phyloP scores from a whole-genome alignment of 2,329 filamentous ascomycete genomes.

The Venturia pyrina region DNA sequence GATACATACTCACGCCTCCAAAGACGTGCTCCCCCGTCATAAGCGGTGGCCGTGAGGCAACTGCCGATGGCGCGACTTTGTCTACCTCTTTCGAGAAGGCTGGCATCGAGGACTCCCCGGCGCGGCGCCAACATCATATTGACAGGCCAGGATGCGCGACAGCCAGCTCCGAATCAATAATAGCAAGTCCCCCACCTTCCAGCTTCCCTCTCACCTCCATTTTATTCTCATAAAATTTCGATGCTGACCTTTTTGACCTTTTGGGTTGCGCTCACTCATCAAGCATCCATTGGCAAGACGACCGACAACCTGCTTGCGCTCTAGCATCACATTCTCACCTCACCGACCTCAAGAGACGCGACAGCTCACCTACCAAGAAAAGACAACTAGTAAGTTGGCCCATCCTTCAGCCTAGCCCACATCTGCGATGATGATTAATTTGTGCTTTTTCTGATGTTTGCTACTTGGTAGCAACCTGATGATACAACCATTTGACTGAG shows the following conservation, averaged over 20 bases:
- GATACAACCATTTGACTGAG: no score
- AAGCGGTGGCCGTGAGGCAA: neutral
- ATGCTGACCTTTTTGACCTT: neutral
- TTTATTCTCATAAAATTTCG: neutral
- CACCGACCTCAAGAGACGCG: neutral
- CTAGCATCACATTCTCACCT: neutral
- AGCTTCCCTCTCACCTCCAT: neutral
- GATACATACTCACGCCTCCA: neutral
- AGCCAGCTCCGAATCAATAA: neutral
- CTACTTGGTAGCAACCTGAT: no score
- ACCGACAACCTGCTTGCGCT: neutral
- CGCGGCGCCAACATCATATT: neutral
- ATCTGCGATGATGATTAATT: no score
- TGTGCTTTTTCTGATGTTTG: no score
- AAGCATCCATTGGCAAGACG: neutral
- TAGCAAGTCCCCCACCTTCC: neutral
- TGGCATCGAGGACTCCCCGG: neutral
- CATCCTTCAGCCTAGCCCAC: no score
- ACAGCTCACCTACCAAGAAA: neutral
- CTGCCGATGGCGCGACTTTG: no score
- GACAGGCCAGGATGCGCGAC: neutral
- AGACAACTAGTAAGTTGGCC: neutral
- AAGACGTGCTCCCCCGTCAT: neutral
- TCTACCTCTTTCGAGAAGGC: neutral
- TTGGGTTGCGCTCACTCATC: neutral